A percentile compares a stretch with the other conserved stretches of the same genome.
Evolutionary conservation across 495 filamentous ascomycete species (phyloP).

Genomic region (Ascodesmis nigricans): DNA sequence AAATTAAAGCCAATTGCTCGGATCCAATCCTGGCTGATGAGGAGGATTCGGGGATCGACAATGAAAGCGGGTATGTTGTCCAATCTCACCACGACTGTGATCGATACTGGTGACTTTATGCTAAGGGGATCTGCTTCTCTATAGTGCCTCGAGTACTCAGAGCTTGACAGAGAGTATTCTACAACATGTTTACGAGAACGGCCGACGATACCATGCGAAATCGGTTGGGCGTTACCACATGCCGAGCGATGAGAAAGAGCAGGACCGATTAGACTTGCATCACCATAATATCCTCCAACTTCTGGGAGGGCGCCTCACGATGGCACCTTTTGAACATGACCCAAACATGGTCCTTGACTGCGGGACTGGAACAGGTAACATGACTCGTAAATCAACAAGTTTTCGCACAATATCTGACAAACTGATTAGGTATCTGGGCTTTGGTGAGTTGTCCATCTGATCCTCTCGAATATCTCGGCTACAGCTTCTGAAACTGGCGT

Average conservation of each 20-base stretch:
- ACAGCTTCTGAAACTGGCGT: no score
- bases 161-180: no score
- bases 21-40: no score
- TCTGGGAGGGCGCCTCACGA: slow-evolving; percentile 30
- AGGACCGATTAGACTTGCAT: slow-evolving; percentile 32
- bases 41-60: no score
- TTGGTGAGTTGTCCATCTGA: slow-evolving; percentile 23
- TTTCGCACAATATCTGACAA: slow-evolving; percentile 28
- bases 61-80: no score
- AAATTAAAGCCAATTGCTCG: no score
- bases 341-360: slow-evolving; percentile 35
- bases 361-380: slow-evolving; percentile 25
- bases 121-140: no score
- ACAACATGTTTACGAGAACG: slow-evolving; percentile 33
- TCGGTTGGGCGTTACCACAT: slow-evolving; percentile 33
- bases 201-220: slow-evolving; percentile 35
- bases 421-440: slow-evolving; percentile 35
- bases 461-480: no score
- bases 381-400: slow-evolving; percentile 21
- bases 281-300: slow-evolving; percentile 32
- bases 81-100: no score
- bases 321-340: slow-evolving; percentile 29
- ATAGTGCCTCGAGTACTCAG: no score
- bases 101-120: no score
- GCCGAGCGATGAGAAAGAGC: slow-evolving; percentile 38